Percentiles rank a stretch among this genome's conserved stretches.
These are phyloP conservation scores for Dactylellina parvicollis DNA, from an alignment of 2,329 filamentous ascomycete species.

Conservation along the genomic window DNA sequence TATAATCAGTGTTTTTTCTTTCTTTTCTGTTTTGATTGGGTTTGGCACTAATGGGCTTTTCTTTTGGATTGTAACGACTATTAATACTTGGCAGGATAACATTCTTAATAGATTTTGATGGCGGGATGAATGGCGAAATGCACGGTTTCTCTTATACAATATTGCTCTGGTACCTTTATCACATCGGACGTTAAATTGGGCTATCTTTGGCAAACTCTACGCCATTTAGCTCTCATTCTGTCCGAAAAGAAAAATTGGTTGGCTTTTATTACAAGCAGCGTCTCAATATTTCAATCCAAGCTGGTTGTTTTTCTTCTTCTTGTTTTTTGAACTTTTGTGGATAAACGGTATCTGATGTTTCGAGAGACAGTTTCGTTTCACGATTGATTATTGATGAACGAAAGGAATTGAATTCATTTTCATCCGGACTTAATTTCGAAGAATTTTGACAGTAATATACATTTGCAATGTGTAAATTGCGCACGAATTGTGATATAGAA, in stretches of 20 bases:
- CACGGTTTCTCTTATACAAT: slow-evolving; percentile 4
- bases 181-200: slow-evolving; percentile 52
- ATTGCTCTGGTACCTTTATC: slow-evolving; percentile 12
- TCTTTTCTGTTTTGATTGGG: neutral
- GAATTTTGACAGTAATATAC: too few relatives aligned
- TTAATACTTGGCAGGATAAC: slow-evolving; percentile 9
- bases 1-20: slow-evolving; percentile 19
- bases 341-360: slow-evolving; percentile 19
- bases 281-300: slow-evolving; percentile 23
- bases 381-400: too few relatives aligned
- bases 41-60: slow-evolving; percentile 2
- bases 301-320: slow-evolving; percentile 21
- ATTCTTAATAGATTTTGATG: slow-evolving; percentile 12
- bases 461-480: too few relatives aligned
- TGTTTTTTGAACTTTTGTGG: too few relatives aligned
- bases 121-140: neutral
- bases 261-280: neutral
- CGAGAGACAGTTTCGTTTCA: slow-evolving; percentile 23
- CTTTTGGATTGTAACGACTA: neutral
- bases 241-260: slow-evolving; percentile 41
- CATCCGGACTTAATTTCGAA: too few relatives aligned
- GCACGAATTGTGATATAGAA: too few relatives aligned
- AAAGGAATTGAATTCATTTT: too few relatives aligned
- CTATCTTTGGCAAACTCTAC: slow-evolving; percentile 39
- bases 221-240: slow-evolving; percentile 54